These are phyloP conservation scores for Crithidia expoeki DNA, from an alignment of 208 protist genomes.

Conservation along the genomic window DNA sequence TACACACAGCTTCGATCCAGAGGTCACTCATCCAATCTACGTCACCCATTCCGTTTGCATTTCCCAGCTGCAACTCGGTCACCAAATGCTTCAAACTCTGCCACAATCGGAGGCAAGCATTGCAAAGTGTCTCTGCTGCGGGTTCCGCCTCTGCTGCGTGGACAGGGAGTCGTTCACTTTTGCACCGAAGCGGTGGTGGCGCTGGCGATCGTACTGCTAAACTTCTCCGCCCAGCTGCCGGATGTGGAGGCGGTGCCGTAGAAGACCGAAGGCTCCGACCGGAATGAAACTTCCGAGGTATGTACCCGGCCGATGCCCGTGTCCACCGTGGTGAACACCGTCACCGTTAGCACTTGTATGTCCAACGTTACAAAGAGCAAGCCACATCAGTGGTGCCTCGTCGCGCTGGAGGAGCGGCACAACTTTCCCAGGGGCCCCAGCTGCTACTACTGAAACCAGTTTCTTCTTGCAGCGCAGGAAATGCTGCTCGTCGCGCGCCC, in stretches of 20 bases:
- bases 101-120: conserved; percentile 10
- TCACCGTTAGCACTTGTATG: neutral
- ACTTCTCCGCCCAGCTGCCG: neutral
- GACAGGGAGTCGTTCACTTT: conserved; percentile 17
- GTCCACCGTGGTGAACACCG: neutral
- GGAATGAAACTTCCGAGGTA: neutral
- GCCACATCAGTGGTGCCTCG: neutral
- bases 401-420: neutral
- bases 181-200: conserved; percentile 13
- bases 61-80: conserved; percentile 12
- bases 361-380: conserved; percentile 9
- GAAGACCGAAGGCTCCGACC: neutral
- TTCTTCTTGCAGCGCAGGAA: neutral
- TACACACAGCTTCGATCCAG: conserved; percentile 6
- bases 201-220: conserved; percentile 1
- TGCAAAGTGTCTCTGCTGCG: conserved; percentile 9
- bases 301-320: neutral
- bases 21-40: neutral
- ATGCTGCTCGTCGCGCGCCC: conserved; percentile 1
- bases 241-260: neutral
- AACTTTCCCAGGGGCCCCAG: neutral
- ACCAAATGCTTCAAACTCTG: neutral
- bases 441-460: neutral
- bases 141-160: conserved; percentile 9
- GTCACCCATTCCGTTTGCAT: conserved; percentile 4